phyloP scores from a whole-genome alignment of 1,284 basidiomycete species.

The Fomitopsis schrenkii region DNA sequence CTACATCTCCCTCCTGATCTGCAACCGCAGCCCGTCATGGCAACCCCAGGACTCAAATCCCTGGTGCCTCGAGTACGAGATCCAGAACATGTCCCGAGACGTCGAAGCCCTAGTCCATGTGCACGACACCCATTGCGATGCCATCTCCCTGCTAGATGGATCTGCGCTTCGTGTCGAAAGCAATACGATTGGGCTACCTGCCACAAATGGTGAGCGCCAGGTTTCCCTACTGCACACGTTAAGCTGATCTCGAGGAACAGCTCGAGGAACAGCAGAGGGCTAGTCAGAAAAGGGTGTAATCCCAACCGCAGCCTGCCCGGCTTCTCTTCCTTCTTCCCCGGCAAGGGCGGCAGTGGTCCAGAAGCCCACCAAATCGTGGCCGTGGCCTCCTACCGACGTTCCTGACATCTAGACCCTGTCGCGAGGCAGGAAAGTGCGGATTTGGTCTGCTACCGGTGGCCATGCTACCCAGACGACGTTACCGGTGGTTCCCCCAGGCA shows the following conservation, averaged over 20 bases:
- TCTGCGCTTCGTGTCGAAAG: slow-evolving; percentile 68
- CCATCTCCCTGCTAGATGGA: slow-evolving; percentile 65
- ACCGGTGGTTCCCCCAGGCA: slow-evolving; percentile 30
- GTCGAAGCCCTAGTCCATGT: slow-evolving; percentile 60
- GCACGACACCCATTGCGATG: slow-evolving; percentile 66
- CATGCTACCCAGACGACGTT: slow-evolving; percentile 61
- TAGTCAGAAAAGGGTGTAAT: slow-evolving; percentile 62
- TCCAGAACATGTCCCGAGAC: slow-evolving; percentile 36
- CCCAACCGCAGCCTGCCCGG: slow-evolving; percentile 57
- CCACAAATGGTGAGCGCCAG: neutral
- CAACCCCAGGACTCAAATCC: slow-evolving; percentile 42
- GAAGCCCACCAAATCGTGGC: slow-evolving; percentile 59
- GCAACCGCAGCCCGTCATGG: slow-evolving; percentile 52
- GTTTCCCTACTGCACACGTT: slow-evolving; percentile 6
- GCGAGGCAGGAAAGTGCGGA: slow-evolving; percentile 79
- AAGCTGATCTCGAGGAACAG: slow-evolving; percentile 1
- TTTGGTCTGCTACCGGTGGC: slow-evolving; percentile 75
- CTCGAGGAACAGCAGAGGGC: slow-evolving; percentile 41
- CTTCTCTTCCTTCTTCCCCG: slow-evolving; percentile 62
- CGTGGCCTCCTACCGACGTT: slow-evolving; percentile 68
- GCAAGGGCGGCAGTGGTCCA: slow-evolving; percentile 40
- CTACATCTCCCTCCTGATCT: slow-evolving; percentile 67
- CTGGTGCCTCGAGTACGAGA: slow-evolving; percentile 66
- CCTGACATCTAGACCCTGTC: slow-evolving; percentile 80
- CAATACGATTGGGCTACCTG: slow-evolving; percentile 32